Evolutionary conservation across 495 filamentous ascomycete species (phyloP).

Genomic region (Durotheca rogersii): DNA sequence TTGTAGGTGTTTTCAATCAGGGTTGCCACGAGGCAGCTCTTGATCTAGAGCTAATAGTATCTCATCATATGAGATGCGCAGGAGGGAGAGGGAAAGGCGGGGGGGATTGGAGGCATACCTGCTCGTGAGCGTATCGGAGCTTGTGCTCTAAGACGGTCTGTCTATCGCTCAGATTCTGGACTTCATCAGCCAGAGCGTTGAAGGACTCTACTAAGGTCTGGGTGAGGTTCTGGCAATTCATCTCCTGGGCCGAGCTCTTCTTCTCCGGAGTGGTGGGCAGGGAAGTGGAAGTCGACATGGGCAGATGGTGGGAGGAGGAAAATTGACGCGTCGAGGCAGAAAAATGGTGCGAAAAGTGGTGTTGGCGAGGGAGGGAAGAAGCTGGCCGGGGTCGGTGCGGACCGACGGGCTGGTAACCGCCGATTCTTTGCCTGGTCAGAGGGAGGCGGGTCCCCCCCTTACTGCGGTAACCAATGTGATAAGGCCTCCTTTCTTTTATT

Average conservation of each 20-base stretch:
- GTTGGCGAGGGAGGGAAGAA: too few species aligned
- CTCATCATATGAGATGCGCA: conserved; percentile 54
- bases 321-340: conserved; percentile 1
- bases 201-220: conserved; percentile 60
- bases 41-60: conserved; percentile 71
- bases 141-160: conserved; percentile 59
- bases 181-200: conserved; percentile 61
- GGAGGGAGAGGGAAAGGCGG: conserved; percentile 17
- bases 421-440: neutral
- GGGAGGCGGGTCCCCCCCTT: too few species aligned
- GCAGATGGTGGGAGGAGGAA: conserved; percentile 8
- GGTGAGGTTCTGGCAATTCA: conserved; percentile 45
- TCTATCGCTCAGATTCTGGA: conserved; percentile 55
- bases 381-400: neutral
- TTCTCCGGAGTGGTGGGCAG: neutral
- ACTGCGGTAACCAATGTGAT: too few species aligned
- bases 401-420: neutral
- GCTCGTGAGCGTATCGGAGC: conserved; percentile 57
- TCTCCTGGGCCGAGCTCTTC: conserved; percentile 27
- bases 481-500: neutral
- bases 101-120: conserved; percentile 44
- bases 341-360: too few species aligned
- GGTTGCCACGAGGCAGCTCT: conserved; percentile 54
- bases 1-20: conserved; percentile 52
- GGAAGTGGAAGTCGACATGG: neutral